A percentile compares a stretch with the other conserved stretches of the same genome.
Conservation (phyloP, 805 yeast genomes). For the Candida coquimbonensis region DNA sequence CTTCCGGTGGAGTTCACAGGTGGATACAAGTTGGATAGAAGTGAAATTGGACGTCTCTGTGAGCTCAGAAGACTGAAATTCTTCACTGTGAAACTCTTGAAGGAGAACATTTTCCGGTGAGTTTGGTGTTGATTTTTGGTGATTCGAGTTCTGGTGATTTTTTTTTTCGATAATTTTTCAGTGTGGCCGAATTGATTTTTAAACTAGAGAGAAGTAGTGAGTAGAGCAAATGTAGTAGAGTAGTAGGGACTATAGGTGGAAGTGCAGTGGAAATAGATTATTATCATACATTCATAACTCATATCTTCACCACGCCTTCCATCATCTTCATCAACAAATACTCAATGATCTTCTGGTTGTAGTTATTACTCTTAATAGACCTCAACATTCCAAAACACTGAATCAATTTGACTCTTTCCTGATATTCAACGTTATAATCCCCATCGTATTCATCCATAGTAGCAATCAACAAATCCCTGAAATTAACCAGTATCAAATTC, state of each 20-base stretch:
- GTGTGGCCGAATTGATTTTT: not conserved
- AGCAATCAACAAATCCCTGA: slow-evolving; percentile 38
- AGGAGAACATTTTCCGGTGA: not conserved
- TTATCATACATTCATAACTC: not conserved
- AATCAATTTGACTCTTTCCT: slow-evolving; percentile 35
- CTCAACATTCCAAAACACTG: slow-evolving; percentile 59
- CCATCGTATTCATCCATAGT: too few species aligned
- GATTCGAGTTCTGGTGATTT: slow-evolving; percentile 1
- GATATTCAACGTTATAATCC: slow-evolving; percentile 9
- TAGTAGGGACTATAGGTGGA: too few species aligned
- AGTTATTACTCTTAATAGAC: slow-evolving; percentile 45
- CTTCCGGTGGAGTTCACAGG: slow-evolving; percentile 52
- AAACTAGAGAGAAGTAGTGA: not conserved
- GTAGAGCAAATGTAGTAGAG: too few species aligned
- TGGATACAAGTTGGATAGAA: slow-evolving; percentile 51
- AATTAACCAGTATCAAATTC: slow-evolving; percentile 35
- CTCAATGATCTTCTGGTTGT: slow-evolving; percentile 53
- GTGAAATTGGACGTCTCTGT: slow-evolving; percentile 33
- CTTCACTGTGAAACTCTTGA: not conserved
- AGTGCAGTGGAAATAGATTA: too few species aligned
- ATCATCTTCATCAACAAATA: slow-evolving; percentile 23
- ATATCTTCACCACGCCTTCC: slow-evolving; percentile 2
- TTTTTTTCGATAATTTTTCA: not conserved
- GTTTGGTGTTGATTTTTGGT: not conserved
- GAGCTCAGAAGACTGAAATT: not conserved